Evolutionary conservation across 2,329 filamentous ascomycete genomes (phyloP).

Genomic region (Gnomoniopsis sp.): DNA sequence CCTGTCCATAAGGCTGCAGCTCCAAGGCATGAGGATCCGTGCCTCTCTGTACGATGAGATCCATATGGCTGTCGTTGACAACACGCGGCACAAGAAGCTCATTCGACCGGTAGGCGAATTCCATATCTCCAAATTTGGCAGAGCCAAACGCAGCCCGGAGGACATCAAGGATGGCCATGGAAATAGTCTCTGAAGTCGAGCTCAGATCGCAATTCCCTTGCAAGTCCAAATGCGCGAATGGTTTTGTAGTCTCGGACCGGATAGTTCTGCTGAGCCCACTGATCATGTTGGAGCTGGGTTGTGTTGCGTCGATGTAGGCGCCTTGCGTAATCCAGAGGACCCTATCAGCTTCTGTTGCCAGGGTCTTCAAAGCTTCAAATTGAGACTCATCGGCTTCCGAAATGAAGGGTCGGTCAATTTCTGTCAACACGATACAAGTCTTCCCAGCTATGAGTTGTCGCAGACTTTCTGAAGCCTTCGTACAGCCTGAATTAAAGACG

Average conservation of each 20-base stretch:
- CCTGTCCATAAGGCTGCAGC: conserved; percentile 34
- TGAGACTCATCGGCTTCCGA: conserved; percentile 20
- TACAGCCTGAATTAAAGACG: background rate
- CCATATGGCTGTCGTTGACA: conserved; percentile 37
- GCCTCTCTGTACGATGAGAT: conserved; percentile 40
- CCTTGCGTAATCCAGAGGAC: conserved; percentile 25
- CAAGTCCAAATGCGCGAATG: conserved; percentile 43
- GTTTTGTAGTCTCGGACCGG: conserved; percentile 43
- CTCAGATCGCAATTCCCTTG: conserved; percentile 26
- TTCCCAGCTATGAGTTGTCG: conserved; percentile 6
- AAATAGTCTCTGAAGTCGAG: conserved; percentile 23
- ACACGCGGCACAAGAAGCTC: conserved; percentile 37
- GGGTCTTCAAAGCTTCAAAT: conserved; percentile 20
- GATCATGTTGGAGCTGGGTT: conserved; percentile 36
- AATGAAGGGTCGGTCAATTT: conserved; percentile 27
- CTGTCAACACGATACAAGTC: conserved; percentile 25
- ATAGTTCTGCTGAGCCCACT: conserved; percentile 42
- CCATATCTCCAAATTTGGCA: conserved; percentile 30
- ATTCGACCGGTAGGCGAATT: conserved; percentile 38
- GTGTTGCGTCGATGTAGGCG: conserved; percentile 10
- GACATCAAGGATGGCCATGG: conserved; percentile 27
- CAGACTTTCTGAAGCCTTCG: background rate
- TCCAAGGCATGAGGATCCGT: conserved; percentile 36
- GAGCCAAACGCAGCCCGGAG: conserved; percentile 34
- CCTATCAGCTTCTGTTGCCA: conserved; percentile 4